A percentile compares a stretch with the other conserved stretches of the same genome.
These are phyloP conservation scores for Aspergillus indologenus DNA, from an alignment of 495 filamentous ascomycete genomes.

Conservation along the genomic window DNA sequence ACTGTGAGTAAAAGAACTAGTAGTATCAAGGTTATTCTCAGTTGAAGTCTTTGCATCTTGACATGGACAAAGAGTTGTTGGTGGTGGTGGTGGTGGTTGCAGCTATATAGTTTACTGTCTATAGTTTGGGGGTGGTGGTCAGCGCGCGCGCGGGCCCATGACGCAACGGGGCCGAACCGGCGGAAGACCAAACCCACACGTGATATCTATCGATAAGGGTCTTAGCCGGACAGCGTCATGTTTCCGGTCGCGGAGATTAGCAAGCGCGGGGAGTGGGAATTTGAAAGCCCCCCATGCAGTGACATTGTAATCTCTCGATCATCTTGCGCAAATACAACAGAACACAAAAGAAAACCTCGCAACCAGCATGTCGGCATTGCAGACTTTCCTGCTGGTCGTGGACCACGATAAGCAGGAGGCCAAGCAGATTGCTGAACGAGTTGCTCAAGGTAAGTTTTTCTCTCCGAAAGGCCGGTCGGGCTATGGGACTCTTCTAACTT, in stretches of 20 bases:
- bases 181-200: too few relatives aligned
- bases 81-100: background rate
- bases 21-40: background rate
- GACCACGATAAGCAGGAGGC: slow-evolving; percentile 63
- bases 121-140: background rate
- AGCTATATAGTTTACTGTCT: background rate
- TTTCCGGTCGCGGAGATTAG: slow-evolving; percentile 17
- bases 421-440: slow-evolving; percentile 51
- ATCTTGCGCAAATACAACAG: background rate
- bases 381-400: slow-evolving; percentile 62
- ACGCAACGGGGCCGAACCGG: slow-evolving; percentile 9
- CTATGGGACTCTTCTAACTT: slow-evolving; percentile 7
- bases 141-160: slow-evolving; percentile 10
- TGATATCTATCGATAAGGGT: slow-evolving; percentile 32
- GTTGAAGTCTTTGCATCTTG: background rate
- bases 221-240: slow-evolving; percentile 28
- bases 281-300: too few relatives aligned
- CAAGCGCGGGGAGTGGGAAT: too few relatives aligned
- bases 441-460: slow-evolving; percentile 50
- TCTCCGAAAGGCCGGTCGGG: background rate
- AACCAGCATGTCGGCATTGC: slow-evolving; percentile 56
- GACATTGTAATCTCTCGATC: background rate
- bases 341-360: too few relatives aligned
- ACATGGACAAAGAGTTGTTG: background rate
- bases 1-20: slow-evolving; percentile 12